A percentile compares a stretch with the other conserved stretches of the same genome.
Conservation (phyloP, 148 eudicot species). For the Amaranthus palmeri region DNA sequence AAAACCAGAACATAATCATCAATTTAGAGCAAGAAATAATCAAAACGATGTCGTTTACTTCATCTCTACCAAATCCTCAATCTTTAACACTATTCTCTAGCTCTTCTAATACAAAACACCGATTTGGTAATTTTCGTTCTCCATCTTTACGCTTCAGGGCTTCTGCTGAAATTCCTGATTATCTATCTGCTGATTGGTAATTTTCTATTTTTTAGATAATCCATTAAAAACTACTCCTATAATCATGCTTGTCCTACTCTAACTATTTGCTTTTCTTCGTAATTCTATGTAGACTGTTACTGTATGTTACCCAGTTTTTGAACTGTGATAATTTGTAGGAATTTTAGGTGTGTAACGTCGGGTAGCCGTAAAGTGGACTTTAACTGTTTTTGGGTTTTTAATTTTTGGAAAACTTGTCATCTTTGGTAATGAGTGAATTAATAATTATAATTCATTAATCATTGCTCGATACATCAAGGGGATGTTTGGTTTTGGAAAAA, state of each 20-base stretch:
- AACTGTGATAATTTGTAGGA: too few species aligned
- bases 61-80: conserved; percentile 26
- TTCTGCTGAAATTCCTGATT: conserved; percentile 79
- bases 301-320: too few species aligned
- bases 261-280: background rate
- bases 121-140: background rate
- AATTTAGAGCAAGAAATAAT: background rate
- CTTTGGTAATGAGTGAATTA: too few species aligned
- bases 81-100: conserved; percentile 23
- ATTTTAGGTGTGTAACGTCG: too few species aligned
- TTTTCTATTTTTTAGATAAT: background rate
- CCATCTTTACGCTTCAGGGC: conserved; percentile 43
- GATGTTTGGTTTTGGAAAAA: too few species aligned
- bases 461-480: too few species aligned
- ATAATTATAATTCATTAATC: too few species aligned
- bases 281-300: too few species aligned
- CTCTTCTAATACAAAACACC: conserved; percentile 13
- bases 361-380: too few species aligned
- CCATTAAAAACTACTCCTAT: background rate
- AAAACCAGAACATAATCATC: background rate
- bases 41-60: conserved; percentile 48
- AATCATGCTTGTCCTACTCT: background rate
- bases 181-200: conserved; percentile 76
- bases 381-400: too few species aligned
- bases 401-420: too few species aligned